phyloP scores from a whole-genome alignment of 176 grass and related monocot genomes.

The Triticum dicoccoides region DNA sequence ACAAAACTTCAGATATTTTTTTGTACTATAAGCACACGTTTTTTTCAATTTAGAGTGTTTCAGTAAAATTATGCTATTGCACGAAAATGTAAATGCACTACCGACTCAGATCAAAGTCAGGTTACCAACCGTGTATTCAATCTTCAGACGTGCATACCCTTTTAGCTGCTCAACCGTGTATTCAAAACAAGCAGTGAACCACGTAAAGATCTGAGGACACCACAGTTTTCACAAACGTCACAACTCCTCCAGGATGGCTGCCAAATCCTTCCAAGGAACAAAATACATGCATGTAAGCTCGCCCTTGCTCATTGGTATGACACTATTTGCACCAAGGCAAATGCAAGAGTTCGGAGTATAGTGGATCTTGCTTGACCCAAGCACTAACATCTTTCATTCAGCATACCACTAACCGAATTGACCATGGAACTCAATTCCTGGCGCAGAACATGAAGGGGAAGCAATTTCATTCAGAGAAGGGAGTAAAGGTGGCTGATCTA shows the following conservation, averaged over 20 bases:
- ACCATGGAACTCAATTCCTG: constrained; percentile 2
- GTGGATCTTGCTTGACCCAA: neutral
- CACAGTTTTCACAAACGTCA: neutral
- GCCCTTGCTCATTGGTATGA: neutral
- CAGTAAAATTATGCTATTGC: no score
- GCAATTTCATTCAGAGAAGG: constrained; percentile 39
- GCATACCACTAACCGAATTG: constrained; percentile 32
- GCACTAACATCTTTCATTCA: constrained; percentile 12
- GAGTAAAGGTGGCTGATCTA: constrained; percentile 29
- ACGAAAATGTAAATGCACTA: no score
- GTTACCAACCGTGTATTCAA: no score
- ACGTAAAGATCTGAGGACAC: neutral
- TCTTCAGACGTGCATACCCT: no score
- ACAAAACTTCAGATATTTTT: no score
- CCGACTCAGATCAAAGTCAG: no score
- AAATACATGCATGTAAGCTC: neutral
- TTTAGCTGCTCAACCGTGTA: no score
- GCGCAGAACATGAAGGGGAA: constrained; percentile 21
- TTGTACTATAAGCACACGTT: no score
- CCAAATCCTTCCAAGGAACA: neutral
- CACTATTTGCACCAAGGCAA: neutral
- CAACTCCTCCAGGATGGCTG: neutral
- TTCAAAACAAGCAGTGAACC: neutral
- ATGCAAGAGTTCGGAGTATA: neutral
- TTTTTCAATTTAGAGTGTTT: no score